phyloP scores from a whole-genome alignment of 345 rosid genomes.

The Rhizophora apiculata region DNA sequence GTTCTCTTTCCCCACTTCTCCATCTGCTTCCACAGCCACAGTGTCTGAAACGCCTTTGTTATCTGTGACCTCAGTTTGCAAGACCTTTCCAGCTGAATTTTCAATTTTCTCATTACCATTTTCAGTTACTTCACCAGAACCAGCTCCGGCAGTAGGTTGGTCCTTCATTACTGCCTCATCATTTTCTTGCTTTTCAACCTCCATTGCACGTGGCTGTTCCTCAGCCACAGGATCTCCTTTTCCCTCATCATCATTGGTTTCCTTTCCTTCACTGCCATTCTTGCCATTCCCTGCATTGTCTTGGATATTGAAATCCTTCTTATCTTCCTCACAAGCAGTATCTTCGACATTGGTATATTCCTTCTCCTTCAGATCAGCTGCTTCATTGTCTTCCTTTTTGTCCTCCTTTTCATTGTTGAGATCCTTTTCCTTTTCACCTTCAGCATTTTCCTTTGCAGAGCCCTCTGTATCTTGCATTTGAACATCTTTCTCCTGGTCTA shows the following conservation, averaged over 20 bases:
- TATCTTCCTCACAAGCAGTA: slow-evolving; percentile 14
- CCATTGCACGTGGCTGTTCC: slow-evolving; percentile 15
- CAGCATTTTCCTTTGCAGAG: slow-evolving; percentile 26
- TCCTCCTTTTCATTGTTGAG: slow-evolving; percentile 12
- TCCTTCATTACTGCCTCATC: slow-evolving; percentile 18
- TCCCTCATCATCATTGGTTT: slow-evolving; percentile 12
- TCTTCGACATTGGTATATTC: slow-evolving; percentile 24
- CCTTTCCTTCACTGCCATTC: slow-evolving; percentile 1
- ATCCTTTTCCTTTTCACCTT: slow-evolving; percentile 20
- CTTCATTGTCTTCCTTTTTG: slow-evolving; percentile 17
- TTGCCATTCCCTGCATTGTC: slow-evolving; percentile 15
- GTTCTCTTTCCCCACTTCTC: slow-evolving; percentile 29
- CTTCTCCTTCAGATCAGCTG: slow-evolving; percentile 11
- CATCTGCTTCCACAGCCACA: slow-evolving; percentile 25
- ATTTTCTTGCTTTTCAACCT: slow-evolving; percentile 27
- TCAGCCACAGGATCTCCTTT: slow-evolving; percentile 29
- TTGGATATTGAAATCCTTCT: neutral
- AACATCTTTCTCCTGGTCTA: slow-evolving; percentile 2
- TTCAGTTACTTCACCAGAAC: slow-evolving; percentile 19
- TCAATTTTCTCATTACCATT: slow-evolving; percentile 27
- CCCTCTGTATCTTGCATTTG: too few relatives aligned
- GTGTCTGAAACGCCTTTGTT: slow-evolving; percentile 26
- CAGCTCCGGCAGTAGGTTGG: slow-evolving; percentile 22
- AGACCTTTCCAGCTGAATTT: slow-evolving; percentile 22
- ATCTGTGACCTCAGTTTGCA: slow-evolving; percentile 16